Base-by-base conservation (phyloP, 352 stramenopile species). In the Globisporangium cystogenes region DNA sequence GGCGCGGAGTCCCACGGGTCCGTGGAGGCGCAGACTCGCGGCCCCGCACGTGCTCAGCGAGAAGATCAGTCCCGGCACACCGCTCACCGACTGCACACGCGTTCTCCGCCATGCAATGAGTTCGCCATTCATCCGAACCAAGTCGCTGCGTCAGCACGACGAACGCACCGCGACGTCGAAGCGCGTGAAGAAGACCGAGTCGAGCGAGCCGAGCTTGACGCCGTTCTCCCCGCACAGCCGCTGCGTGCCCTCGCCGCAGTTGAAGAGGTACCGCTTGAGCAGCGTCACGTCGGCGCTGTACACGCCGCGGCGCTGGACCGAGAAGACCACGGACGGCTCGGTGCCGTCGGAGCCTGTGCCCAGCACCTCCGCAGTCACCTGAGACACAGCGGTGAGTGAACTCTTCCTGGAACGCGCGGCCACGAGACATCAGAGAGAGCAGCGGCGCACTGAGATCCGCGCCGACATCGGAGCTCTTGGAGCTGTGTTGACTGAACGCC, bases 181-280 rank as follows among this genome's bases (percentile, higher is more conserved):
- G 26, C 74, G 74, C n/a, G 79, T 87, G 56, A 87, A 71, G 53
- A 82, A 90, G 46, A 87, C 70, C 37, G 76, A 63, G 48, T 86
- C 76, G 21, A 90, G 64, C 8, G 76, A 84, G 49, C 67, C 77
- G 39, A 90, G 66, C 57, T 87, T 90, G 45, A 87, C 70, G 16
- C 75, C 66, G 57, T 85, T 86, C 53, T 90, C 79, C 27, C 76
- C 74, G 18, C 74, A 83, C 8, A 90, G 66, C 3, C 76, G 72
- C 43, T 87, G 76, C 6, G 76, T 87, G 21, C 76, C 74, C 60
- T 87, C 76, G 39, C 76, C 76, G 48, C 76, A 90, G 51, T 90
- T 87, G 59, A 90, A 87, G 12, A 90, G 45, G 29, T 87, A 87
- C 23, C 72, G 65, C 59, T 81, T 70, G 18, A 87, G 57, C 55